phyloP scores from a whole-genome alignment of 2,329 filamentous ascomycete genomes.

The Bertia moriformis region DNA sequence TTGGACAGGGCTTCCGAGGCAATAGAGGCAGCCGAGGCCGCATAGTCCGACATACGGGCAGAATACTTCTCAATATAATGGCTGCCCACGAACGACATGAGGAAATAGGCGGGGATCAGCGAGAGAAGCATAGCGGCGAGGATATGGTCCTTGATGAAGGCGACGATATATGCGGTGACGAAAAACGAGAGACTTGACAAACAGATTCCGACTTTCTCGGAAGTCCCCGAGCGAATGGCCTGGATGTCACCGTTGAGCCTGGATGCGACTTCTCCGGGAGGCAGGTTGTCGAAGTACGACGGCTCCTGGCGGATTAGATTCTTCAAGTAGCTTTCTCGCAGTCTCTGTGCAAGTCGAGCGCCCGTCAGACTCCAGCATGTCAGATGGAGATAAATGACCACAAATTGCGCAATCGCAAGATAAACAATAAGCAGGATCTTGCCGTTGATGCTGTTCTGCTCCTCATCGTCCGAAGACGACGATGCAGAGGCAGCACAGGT shows the following conservation, averaged over 20 bases:
- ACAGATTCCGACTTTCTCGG: slow-evolving; percentile 31
- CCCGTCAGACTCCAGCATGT: not conserved
- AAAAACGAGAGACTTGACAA: slow-evolving; percentile 28
- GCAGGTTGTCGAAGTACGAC: slow-evolving; percentile 26
- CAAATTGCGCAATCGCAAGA: not conserved
- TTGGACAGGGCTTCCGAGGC: slow-evolving; percentile 32
- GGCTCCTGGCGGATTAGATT: slow-evolving; percentile 5
- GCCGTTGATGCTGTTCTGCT: not conserved
- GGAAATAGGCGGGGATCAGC: slow-evolving; percentile 25
- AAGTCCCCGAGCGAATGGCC: slow-evolving; percentile 27
- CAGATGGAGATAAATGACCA: not conserved
- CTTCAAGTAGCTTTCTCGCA: not conserved
- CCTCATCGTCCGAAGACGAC: not conserved
- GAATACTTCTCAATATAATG: slow-evolving; percentile 30
- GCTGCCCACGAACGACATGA: slow-evolving; percentile 26
- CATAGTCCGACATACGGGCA: slow-evolving; percentile 22
- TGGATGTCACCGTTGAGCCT: slow-evolving; percentile 28
- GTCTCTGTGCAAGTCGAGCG: not conserved
- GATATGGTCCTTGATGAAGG: slow-evolving; percentile 28
- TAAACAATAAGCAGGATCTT: not conserved
- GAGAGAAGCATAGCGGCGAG: slow-evolving; percentile 28
- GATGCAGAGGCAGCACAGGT: not conserved
- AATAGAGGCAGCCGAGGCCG: slow-evolving; percentile 29
- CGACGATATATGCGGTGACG: slow-evolving; percentile 28
- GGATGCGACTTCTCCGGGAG: slow-evolving; percentile 27